Base-by-base conservation (phyloP, 306 rosid genomes). In the Cicer cuneatum region DNA sequence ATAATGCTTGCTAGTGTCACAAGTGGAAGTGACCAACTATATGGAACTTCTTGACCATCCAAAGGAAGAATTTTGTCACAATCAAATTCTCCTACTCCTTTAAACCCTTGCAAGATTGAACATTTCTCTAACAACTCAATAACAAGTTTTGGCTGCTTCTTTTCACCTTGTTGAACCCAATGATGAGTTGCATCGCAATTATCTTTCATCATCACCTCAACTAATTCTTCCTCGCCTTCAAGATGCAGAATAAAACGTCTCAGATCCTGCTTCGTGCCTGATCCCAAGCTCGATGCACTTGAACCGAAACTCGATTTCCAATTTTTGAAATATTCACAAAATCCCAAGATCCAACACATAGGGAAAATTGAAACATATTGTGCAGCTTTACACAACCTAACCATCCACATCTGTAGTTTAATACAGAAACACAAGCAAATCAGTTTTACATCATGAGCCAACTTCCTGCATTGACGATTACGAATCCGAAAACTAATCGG, bases 181-280 rank as follows among this genome's bases (percentile, higher is more conserved):
- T 87, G 88, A 59, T 72, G 53, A 10, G 96, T 89, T 8, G 96
- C 93, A 60, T 89, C 88, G n/a, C 83, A 54, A 38, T 89, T 89
- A 14, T 81, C 64, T 67, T 70, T 82, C 77, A 87, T 19, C 93
- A 91, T 91, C 78, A 84, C 76, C 48, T 43, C 82, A 76, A 87
- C 94, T 9, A 93, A 83, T 10, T 76, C 88, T 54, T 91, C 87
- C 81, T 93, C 98, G 7, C 97, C 98, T 84, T 89, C 94, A 19
- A 93, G 98, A 82, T 89, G 87, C 59, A 93, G 76, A 80, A 93
- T 90, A 61, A 87, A 93, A 37, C 85, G 62, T n/a, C 90, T 77
- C 0, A 93, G 84, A 67, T 91, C 96, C 8, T 68, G 37, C 60
- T 51, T 86, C 5, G 75, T 48, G 38, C 45, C 90, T 21, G 81